Conservation (phyloP, 768 basidiomycete species). For the Trichaptum fuscoviolaceum region DNA sequence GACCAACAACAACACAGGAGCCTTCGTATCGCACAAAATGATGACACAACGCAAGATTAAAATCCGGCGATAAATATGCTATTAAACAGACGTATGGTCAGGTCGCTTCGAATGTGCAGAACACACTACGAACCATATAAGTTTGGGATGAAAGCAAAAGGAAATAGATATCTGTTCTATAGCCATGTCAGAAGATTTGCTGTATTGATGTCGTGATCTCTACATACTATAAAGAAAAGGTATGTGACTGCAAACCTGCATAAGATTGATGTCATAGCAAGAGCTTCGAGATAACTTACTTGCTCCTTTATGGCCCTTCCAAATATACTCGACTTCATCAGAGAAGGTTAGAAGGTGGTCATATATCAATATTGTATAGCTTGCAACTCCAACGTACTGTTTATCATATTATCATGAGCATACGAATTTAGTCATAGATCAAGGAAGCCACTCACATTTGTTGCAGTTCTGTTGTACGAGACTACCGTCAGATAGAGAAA, state of each 20-base stretch:
- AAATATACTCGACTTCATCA: slow-evolving; percentile 4
- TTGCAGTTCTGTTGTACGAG: neutral
- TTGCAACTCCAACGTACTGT: slow-evolving; percentile 4
- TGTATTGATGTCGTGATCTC: neutral
- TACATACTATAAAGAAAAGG: slow-evolving; percentile 1
- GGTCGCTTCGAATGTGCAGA: neutral
- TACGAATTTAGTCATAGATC: neutral
- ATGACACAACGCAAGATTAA: slow-evolving; percentile 19
- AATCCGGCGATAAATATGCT: slow-evolving; percentile 21
- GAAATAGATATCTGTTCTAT: slow-evolving; percentile 62
- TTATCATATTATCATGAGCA: neutral
- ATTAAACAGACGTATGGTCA: neutral
- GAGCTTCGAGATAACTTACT: neutral
- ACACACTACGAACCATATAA: slow-evolving; percentile 24
- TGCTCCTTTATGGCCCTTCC: neutral
- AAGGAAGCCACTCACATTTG: slow-evolving; percentile 1
- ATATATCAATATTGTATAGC: slow-evolving; percentile 2
- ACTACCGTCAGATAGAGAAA: neutral
- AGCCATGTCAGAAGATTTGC: neutral
- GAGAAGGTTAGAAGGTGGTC: slow-evolving; percentile 2
- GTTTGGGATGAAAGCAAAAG: slow-evolving; percentile 57
- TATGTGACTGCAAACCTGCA: neutral
- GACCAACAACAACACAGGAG: slow-evolving; percentile 46
- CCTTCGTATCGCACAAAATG: slow-evolving; percentile 31
- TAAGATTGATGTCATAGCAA: neutral